Percentiles rank a stretch among this genome's conserved stretches.
Conservation (phyloP, 371 early-diverging fungal genomes). For the Syncephalastrum racemosum region DNA sequence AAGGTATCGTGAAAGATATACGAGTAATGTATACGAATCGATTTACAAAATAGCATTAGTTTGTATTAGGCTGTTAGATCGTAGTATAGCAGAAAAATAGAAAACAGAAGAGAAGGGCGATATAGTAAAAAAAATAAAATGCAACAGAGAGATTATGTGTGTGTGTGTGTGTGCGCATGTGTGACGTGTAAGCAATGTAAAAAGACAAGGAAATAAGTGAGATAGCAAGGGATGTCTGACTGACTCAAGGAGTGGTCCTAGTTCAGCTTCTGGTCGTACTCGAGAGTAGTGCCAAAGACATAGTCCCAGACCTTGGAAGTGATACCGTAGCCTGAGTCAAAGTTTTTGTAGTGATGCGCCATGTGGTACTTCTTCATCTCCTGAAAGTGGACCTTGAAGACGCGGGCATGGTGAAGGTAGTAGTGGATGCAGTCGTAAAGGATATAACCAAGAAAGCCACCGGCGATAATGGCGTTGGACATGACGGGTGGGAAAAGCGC, state of each 20-base stretch:
- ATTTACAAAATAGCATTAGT: no score
- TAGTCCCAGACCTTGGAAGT: conserved; percentile 89
- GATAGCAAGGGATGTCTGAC: no score
- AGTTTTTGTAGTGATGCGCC: conserved; percentile 90
- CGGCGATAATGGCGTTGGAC: conserved; percentile 65
- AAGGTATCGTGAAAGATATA: no score
- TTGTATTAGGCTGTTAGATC: no score
- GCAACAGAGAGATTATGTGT: no score
- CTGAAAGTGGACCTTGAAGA: conserved; percentile 63
- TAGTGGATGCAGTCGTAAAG: conserved; percentile 88
- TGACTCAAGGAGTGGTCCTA: no score
- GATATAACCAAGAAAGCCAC: conserved; percentile 77
- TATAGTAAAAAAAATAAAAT: no score
- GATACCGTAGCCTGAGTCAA: conserved; percentile 84
- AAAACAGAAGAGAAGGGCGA: no score
- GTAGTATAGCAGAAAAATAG: no score
- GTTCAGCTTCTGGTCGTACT: conserved; percentile 6
- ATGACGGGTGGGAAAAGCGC: conserved; percentile 52
- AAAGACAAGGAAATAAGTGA: not conserved
- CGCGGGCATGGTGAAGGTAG: conserved; percentile 87
- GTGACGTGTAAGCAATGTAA: not conserved
- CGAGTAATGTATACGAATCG: no score
- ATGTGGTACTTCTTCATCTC: conserved; percentile 91
- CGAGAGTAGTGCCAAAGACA: conserved; percentile 62
- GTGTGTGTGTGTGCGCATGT: no score